Evolutionary conservation across 169 alveolate genomes (phyloP).

Genomic region (Eimeria zaria): DNA sequence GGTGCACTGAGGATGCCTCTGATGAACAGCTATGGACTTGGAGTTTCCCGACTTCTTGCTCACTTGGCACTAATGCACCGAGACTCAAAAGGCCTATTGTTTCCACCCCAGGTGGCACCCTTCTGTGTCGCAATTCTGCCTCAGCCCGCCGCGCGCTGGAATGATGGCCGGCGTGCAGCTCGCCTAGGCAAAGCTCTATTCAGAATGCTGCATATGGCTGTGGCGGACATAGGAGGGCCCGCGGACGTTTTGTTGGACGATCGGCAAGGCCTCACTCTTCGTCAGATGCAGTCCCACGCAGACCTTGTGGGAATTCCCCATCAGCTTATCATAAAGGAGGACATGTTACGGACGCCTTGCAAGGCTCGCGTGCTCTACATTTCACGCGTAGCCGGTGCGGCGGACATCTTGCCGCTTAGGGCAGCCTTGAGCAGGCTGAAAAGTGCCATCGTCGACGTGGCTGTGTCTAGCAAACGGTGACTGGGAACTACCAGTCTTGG

Average conservation of each 20-base stretch:
- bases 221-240: constrained; percentile 45
- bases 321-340: constrained; percentile 40
- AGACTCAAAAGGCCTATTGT: constrained; percentile 27
- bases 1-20: constrained; percentile 25
- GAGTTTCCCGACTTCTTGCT: constrained; percentile 57
- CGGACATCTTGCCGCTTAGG: constrained; percentile 48
- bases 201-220: constrained; percentile 22
- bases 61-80: constrained; percentile 57
- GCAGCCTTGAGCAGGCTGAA: constrained; percentile 25
- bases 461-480: constrained; percentile 3
- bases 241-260: constrained; percentile 59
- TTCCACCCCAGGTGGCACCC: constrained; percentile 73
- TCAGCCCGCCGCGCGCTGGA: constrained; percentile 73
- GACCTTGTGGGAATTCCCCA: constrained; percentile 69
- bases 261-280: constrained; percentile 67
- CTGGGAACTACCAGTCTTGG: constrained; percentile 4
- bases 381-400: constrained; percentile 14
- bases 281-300: constrained; percentile 70
- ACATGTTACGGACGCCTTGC: constrained; percentile 30
- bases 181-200: constrained; percentile 46
- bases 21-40: constrained; percentile 65
- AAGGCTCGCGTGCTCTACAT: constrained; percentile 44
- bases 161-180: constrained; percentile 2
- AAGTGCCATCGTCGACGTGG: constrained; percentile 3
- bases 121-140: constrained; percentile 47